These are phyloP conservation scores for Debaryomyces tyrocola DNA, from an alignment of 805 yeast species.

Conservation along the genomic window DNA sequence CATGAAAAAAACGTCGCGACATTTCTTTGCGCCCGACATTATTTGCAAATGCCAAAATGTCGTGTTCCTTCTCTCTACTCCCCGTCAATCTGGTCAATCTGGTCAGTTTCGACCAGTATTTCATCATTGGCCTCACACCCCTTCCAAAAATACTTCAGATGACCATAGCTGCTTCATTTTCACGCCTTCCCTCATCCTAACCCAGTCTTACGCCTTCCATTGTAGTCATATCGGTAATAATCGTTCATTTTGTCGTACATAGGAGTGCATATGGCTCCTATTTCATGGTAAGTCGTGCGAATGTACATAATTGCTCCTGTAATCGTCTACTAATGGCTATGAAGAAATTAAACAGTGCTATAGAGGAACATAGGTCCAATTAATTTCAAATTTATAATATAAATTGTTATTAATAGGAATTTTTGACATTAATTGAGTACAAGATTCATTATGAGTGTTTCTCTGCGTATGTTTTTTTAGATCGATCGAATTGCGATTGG, in stretches of 20 bases:
- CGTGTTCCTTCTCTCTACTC: too few relatives aligned
- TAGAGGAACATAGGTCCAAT: not conserved
- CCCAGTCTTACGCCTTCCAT: too few relatives aligned
- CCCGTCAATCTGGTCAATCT: too few relatives aligned
- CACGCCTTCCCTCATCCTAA: too few relatives aligned
- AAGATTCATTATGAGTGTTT: slow-evolving; percentile 19
- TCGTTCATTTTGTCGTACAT: too few relatives aligned
- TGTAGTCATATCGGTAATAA: too few relatives aligned
- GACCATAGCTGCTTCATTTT: too few relatives aligned
- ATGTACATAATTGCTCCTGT: not conserved
- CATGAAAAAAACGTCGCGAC: slow-evolving; percentile 6
- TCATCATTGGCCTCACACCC: too few relatives aligned
- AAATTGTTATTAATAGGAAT: not conserved
- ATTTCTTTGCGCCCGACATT: slow-evolving; percentile 2
- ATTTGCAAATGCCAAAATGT: not conserved
- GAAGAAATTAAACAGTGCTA: not conserved
- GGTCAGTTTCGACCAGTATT: too few relatives aligned
- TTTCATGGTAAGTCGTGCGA: not conserved
- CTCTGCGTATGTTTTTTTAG: slow-evolving; percentile 22
- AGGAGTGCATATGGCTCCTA: not conserved
- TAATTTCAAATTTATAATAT: not conserved
- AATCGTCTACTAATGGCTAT: not conserved
- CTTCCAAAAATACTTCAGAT: too few relatives aligned
- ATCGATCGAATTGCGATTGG: not conserved
- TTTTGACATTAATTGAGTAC: not conserved